These are phyloP conservation scores for Juncus effusus DNA, from an alignment of 176 grass and related monocot species.

Conservation along the genomic window DNA sequence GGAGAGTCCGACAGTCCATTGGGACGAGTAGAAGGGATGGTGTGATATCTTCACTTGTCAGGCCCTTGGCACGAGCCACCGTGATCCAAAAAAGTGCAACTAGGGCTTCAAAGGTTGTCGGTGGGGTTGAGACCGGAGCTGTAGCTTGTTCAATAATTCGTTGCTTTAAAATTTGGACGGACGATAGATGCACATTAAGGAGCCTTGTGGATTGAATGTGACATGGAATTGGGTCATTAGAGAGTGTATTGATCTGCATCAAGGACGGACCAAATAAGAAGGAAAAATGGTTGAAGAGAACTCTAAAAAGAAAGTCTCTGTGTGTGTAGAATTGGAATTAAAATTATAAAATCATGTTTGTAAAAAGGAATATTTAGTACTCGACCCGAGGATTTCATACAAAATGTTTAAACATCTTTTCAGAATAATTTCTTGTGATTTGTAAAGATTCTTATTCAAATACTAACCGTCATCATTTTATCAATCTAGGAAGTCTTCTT, in stretches of 20 bases:
- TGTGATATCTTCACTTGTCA: neutral
- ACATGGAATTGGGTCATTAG: neutral
- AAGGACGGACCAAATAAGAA: neutral
- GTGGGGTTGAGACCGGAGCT: neutral
- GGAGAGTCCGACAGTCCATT: neutral
- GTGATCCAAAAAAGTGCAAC: neutral
- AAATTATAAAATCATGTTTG: no score
- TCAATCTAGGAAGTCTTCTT: no score
- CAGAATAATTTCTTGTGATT: no score
- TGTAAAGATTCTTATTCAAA: no score
- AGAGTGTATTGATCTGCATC: neutral
- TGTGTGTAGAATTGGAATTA: no score
- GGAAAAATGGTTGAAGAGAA: no score
- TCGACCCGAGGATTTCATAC: no score
- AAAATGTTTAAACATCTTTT: no score
- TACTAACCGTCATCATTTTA: no score
- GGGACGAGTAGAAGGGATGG: neutral
- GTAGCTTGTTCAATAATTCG: neutral
- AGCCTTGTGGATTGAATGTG: neutral
- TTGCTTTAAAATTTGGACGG: neutral
- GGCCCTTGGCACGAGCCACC: neutral
- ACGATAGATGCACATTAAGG: neutral
- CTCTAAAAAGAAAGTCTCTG: no score
- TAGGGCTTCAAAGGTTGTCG: neutral
- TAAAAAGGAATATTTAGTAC: no score